These are phyloP conservation scores for Pilasporangium apinafurcum DNA, from an alignment of 352 stramenopile genomes.

Conservation along the genomic window DNA sequence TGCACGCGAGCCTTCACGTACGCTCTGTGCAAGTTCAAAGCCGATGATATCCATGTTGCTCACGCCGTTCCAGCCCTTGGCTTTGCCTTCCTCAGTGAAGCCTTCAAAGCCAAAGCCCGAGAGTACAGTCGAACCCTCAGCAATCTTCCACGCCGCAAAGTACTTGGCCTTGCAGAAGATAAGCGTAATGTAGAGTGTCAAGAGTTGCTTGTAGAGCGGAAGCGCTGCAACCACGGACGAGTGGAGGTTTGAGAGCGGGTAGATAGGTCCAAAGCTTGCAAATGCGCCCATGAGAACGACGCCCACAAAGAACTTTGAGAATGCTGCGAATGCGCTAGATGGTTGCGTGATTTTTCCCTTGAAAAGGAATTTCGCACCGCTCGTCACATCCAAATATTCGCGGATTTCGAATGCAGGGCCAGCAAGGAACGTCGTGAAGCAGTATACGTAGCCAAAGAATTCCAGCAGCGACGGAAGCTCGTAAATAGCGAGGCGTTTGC, in stretches of 20 bases:
- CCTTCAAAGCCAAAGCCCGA: constrained; percentile 91
- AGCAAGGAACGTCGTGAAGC: constrained; percentile 93
- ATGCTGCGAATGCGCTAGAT: constrained; percentile 22
- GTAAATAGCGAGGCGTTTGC: constrained; percentile 49
- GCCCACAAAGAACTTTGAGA: constrained; percentile 50
- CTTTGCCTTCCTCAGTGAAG: constrained; percentile 80
- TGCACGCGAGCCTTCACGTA: constrained; percentile 81
- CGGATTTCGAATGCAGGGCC: constrained; percentile 94
- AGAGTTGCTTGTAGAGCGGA: constrained; percentile 55
- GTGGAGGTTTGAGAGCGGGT: constrained; percentile 37
- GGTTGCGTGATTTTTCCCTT: constrained; percentile 21
- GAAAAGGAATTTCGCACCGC: constrained; percentile 36
- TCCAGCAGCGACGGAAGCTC: constrained; percentile 89
- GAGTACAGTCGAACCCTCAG: constrained; percentile 74
- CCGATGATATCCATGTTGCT: constrained; percentile 95
- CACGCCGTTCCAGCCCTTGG: constrained; percentile 89
- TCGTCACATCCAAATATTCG: constrained; percentile 85
- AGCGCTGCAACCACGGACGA: constrained; percentile 31
- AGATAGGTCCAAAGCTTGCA: constrained; percentile 19
- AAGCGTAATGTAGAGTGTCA: constrained; percentile 86
- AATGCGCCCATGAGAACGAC: constrained; percentile 47
- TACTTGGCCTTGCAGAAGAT: constrained; percentile 93
- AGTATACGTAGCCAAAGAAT: constrained; percentile 96
- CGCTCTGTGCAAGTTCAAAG: constrained; percentile 91
- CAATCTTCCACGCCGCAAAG: constrained; percentile 94